Evolutionary conservation across 331 rosid genomes (phyloP).

Genomic region (Ulmus americana): DNA sequence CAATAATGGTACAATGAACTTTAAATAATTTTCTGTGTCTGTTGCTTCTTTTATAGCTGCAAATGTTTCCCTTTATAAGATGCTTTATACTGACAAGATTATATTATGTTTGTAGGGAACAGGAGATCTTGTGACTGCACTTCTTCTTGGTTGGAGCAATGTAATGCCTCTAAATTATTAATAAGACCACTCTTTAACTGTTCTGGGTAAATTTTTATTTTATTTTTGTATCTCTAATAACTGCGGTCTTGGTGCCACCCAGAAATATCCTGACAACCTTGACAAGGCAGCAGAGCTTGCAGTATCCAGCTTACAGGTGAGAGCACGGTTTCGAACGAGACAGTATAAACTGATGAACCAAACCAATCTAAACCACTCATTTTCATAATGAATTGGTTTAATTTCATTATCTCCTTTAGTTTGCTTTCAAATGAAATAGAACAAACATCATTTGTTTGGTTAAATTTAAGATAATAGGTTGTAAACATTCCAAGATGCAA

Average conservation of each 20-base stretch:
- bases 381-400: background rate
- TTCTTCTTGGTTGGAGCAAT: conserved; percentile 92
- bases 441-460: too few species aligned
- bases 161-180: conserved; percentile 38
- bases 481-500: too few species aligned
- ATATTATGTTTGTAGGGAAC: conserved; percentile 61
- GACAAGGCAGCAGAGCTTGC: conserved; percentile 81
- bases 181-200: conserved; percentile 16
- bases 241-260: conserved; percentile 18
- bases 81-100: conserved; percentile 12
- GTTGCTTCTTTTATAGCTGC: background rate
- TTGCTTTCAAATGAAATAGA: background rate
- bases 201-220: background rate
- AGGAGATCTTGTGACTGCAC: conserved; percentile 84
- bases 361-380: background rate
- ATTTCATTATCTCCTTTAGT: background rate
- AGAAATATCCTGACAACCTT: conserved; percentile 68
- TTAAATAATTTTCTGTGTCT: background rate
- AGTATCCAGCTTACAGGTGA: conserved; percentile 72
- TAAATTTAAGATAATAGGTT: too few species aligned
- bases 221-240: conserved; percentile 12
- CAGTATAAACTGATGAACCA: background rate
- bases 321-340: background rate
- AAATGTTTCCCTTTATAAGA: background rate
- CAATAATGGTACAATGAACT: background rate